Evolutionary conservation across 1,284 basidiomycete genomes (phyloP).

Genomic region (Puccinia brachypodii): DNA sequence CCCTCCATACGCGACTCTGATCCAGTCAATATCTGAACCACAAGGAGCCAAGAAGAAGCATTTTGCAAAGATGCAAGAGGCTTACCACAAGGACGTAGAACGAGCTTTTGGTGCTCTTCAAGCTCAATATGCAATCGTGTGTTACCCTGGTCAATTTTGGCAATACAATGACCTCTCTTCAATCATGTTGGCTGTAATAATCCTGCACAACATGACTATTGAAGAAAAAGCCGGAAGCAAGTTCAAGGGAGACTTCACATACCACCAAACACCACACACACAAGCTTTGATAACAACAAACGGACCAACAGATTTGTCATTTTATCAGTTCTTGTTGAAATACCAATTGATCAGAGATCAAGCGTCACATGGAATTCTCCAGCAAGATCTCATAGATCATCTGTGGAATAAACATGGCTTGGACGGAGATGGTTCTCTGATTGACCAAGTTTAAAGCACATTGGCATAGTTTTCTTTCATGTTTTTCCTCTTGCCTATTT

Average conservation of each 20-base stretch:
- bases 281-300: neutral
- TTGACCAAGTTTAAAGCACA: neutral
- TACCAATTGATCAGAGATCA: neutral
- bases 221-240: neutral
- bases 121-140: slow-evolving; percentile 9
- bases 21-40: slow-evolving; percentile 4
- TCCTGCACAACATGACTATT: neutral
- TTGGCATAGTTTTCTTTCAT: neutral
- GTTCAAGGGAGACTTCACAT: neutral
- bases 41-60: neutral
- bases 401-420: neutral
- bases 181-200: neutral
- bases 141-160: slow-evolving; percentile 1
- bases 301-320: neutral
- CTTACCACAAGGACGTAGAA: neutral
- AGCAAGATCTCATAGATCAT: neutral
- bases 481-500: neutral
- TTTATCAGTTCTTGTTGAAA: neutral
- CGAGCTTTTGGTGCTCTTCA: neutral
- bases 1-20: neutral
- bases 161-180: neutral
- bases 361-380: neutral
- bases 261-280: neutral
- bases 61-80: neutral
- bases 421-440: neutral